phyloP scores from a whole-genome alignment of 169 alveolate species.

The Cryptosporidium parvum region DNA sequence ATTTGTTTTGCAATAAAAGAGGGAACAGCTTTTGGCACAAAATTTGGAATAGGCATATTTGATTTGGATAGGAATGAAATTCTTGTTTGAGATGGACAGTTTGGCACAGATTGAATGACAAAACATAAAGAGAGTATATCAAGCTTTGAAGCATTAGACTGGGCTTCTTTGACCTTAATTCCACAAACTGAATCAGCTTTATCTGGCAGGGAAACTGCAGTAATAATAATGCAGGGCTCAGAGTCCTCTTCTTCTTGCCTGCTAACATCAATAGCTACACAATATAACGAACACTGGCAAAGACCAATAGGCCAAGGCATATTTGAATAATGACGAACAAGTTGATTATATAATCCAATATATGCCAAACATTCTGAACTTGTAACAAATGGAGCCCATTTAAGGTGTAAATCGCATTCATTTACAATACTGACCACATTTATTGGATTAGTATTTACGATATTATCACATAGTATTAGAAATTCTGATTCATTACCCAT shows the following conservation, averaged over 20 bases:
- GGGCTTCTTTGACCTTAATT: constrained; percentile 58
- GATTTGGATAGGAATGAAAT: constrained; percentile 66
- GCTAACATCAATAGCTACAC: constrained; percentile 64
- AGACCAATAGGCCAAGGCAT: constrained; percentile 76
- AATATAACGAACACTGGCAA: constrained; percentile 66
- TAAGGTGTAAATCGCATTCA: constrained; percentile 62
- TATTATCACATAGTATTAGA: constrained; percentile 43
- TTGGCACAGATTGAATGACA: constrained; percentile 53
- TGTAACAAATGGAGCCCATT: constrained; percentile 74
- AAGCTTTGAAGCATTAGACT: constrained; percentile 43
- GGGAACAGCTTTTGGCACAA: constrained; percentile 71
- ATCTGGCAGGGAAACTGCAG: constrained; percentile 72
- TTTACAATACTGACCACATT: constrained; percentile 67
- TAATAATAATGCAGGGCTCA: constrained; percentile 56
- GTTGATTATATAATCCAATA: constrained; percentile 59
- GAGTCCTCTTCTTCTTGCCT: constrained; percentile 13
- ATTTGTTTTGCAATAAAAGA: constrained; percentile 70
- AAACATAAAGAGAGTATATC: constrained; percentile 68
- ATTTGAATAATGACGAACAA: constrained; percentile 63
- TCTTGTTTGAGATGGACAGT: constrained; percentile 48
- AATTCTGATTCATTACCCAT: constrained; percentile 60
- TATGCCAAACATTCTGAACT: constrained; percentile 72
- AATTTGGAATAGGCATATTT: constrained; percentile 50
- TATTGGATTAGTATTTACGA: constrained; percentile 47
- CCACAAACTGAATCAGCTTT: constrained; percentile 73